Percentiles rank a stretch among this genome's conserved stretches.
Conservation (phyloP, 1,139 yeast genomes). For the Yamadazyma diospyri region DNA sequence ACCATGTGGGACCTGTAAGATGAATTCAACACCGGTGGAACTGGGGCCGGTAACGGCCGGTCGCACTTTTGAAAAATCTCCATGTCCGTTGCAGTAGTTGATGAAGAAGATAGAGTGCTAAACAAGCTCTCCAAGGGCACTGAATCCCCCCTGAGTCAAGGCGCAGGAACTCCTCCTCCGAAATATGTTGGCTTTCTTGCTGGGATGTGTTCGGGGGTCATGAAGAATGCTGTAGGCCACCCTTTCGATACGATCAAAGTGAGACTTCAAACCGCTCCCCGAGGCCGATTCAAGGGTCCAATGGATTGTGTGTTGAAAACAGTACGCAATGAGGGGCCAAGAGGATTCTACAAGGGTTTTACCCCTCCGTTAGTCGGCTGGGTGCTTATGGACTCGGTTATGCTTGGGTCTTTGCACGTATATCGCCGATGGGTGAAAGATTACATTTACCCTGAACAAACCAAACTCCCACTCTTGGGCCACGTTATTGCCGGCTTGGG, state of each 20-base stretch:
- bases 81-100: constrained; percentile 25
- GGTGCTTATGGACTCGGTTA: constrained; percentile 88
- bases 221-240: constrained; percentile 87
- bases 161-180: constrained; percentile 35
- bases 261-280: constrained; percentile 75
- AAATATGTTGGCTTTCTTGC: constrained; percentile 78
- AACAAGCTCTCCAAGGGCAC: constrained; percentile 9
- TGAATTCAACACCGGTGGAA: too few species aligned
- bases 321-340: constrained; percentile 64
- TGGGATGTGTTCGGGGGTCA: constrained; percentile 82
- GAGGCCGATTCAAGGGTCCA: constrained; percentile 74
- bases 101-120: constrained; percentile 25
- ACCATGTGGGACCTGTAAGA: too few species aligned
- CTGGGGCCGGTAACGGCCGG: constrained; percentile 3
- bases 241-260: constrained; percentile 92
- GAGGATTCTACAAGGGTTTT: constrained; percentile 82
- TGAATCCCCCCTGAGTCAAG: too few species aligned
- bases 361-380: constrained; percentile 92
- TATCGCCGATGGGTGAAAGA: constrained; percentile 69
- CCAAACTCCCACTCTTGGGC: constrained; percentile 67
- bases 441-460: constrained; percentile 53
- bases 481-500: constrained; percentile 74
- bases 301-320: constrained; percentile 77
- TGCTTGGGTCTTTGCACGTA: constrained; percentile 82
- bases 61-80: constrained; percentile 5